Evolutionary conservation across 495 filamentous ascomycete species (phyloP).

Genomic region (Hypomontagnella monticulosa): DNA sequence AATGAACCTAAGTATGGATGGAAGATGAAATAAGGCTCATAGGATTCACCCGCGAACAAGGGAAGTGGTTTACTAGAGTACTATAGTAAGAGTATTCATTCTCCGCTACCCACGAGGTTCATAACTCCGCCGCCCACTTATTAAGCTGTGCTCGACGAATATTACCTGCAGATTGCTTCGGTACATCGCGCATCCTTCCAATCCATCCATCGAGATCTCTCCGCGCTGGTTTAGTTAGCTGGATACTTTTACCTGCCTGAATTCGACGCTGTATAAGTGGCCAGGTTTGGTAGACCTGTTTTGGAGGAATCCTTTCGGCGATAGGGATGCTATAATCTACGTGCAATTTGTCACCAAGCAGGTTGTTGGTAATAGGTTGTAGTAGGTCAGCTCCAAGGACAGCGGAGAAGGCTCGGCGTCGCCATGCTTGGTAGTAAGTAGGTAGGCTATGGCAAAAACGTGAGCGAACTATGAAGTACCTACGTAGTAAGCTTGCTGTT

Average conservation of each 20-base stretch:
- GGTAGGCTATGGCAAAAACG: neutral
- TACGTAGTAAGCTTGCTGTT: conserved; percentile 2
- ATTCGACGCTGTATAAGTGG: too few relatives aligned
- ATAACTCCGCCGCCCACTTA: conserved; percentile 24
- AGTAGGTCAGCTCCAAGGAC: neutral
- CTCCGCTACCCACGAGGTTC: conserved; percentile 9
- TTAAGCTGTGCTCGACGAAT: conserved; percentile 6
- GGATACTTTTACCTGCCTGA: too few relatives aligned
- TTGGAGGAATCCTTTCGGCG: conserved; percentile 1
- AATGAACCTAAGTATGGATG: too few relatives aligned
- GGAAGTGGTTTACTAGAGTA: too few relatives aligned
- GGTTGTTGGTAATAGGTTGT: too few relatives aligned
- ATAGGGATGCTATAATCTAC: neutral
- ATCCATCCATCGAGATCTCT: conserved; percentile 3
- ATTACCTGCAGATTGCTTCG: conserved; percentile 31
- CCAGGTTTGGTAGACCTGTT: too few relatives aligned
- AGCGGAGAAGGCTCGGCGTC: neutral
- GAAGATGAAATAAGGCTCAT: neutral
- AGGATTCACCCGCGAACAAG: conserved; percentile 5
- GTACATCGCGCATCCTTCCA: conserved; percentile 36
- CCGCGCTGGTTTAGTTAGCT: neutral
- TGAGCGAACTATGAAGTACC: neutral
- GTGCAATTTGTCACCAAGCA: too few relatives aligned
- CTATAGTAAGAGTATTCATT: too few relatives aligned
- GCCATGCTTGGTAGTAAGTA: neutral